These are phyloP conservation scores for Styphnolobium japonicum DNA, from an alignment of 306 rosid genomes.

Conservation along the genomic window DNA sequence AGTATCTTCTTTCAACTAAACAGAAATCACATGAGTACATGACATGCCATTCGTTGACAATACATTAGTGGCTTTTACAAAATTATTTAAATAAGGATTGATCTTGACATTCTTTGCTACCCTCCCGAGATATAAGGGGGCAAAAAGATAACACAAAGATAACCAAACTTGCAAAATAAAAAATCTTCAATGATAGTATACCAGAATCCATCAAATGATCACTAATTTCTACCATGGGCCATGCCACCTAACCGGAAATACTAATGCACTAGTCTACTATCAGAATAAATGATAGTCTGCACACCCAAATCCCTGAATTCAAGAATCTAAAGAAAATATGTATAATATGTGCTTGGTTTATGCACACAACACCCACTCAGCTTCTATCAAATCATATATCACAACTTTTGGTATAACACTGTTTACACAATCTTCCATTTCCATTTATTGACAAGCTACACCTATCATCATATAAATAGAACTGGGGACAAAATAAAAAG, in stretches of 20 bases:
- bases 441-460: neutral
- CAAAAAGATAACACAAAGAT: neutral
- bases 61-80: neutral
- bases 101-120: neutral
- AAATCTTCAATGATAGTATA: neutral
- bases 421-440: constrained; percentile 2
- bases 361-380: neutral
- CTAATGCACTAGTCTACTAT: neutral
- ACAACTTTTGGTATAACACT: neutral
- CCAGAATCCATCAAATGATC: neutral
- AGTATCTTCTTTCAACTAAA: neutral
- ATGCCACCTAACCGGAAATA: neutral
- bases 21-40: neutral
- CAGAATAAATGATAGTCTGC: neutral
- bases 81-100: neutral
- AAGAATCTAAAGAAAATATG: neutral
- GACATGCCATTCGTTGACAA: neutral
- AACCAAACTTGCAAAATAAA: neutral
- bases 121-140: neutral
- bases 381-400: neutral
- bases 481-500: too few relatives aligned
- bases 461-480: neutral
- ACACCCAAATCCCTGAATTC: neutral
- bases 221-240: neutral
- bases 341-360: neutral